Conservation (phyloP, 768 basidiomycete species). For the Amanita polypyramis region DNA sequence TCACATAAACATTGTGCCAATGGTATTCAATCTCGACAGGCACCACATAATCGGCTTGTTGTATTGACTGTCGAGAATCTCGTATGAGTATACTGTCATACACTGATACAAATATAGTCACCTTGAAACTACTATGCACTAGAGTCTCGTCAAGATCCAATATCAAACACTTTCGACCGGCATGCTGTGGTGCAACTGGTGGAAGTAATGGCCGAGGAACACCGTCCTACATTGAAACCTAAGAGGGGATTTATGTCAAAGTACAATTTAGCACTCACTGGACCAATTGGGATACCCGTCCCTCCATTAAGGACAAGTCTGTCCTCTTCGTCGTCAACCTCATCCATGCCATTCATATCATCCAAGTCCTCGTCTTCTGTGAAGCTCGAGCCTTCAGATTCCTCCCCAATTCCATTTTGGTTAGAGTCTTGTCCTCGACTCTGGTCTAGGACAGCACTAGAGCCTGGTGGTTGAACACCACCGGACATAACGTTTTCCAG, state of each 20-base stretch:
- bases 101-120: constrained; percentile 18
- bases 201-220: constrained; percentile 80
- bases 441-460: constrained; percentile 40
- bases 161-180: constrained; percentile 89
- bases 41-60: constrained; percentile 94
- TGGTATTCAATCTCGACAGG: constrained; percentile 99
- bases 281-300: constrained; percentile 88
- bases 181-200: constrained; percentile 68
- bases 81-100: background rate
- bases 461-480: constrained; percentile 85
- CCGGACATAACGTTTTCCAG: constrained; percentile 87
- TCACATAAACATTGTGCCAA: constrained; percentile 98
- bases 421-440: constrained; percentile 32
- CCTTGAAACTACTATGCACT: constrained; percentile 98
- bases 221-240: constrained; percentile 53
- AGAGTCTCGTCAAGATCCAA: constrained; percentile 96
- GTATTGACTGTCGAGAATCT: constrained; percentile 57
- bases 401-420: constrained; percentile 37
- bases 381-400: constrained; percentile 56
- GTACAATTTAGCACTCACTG: constrained; percentile 40
- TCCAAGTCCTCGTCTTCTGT: constrained; percentile 62
- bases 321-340: constrained; percentile 84
- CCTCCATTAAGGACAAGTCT: constrained; percentile 84
- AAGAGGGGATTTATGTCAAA: background rate
- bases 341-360: constrained; percentile 37